These are phyloP conservation scores for Mrakia frigida DNA, from an alignment of 768 basidiomycete species.

Conservation along the genomic window DNA sequence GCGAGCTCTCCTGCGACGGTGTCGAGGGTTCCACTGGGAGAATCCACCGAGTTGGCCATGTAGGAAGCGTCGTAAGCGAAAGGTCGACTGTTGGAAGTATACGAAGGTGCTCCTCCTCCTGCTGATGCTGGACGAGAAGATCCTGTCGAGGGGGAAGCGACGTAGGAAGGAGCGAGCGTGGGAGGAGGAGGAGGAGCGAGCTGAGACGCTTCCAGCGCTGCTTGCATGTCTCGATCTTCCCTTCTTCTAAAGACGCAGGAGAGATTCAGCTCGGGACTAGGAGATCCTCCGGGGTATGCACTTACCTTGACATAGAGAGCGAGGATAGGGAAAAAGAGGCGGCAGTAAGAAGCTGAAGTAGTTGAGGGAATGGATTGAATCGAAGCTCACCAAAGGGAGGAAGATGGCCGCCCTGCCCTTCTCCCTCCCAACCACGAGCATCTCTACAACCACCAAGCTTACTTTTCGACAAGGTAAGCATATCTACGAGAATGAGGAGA, in stretches of 20 bases:
- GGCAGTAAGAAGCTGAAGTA: not conserved
- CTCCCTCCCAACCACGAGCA: not conserved
- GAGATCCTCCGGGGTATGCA: not conserved
- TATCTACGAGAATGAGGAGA: not conserved
- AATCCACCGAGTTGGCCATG: constrained; percentile 2
- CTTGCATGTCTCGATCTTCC: not conserved
- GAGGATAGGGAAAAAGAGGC: not conserved
- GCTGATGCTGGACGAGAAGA: not conserved
- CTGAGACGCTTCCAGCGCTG: not conserved
- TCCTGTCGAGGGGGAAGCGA: not conserved
- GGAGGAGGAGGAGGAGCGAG: not conserved
- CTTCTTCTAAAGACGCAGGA: not conserved
- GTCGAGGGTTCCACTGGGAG: not conserved
- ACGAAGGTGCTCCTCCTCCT: not conserved
- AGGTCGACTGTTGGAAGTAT: not conserved
- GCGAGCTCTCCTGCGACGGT: not conserved
- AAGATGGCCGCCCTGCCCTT: not conserved
- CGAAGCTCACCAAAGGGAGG: not conserved
- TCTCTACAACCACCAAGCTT: not conserved
- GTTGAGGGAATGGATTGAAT: not conserved
- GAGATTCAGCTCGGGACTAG: no score
- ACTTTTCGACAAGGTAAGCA: not conserved
- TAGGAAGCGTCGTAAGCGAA: not conserved
- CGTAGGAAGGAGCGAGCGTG: not conserved
- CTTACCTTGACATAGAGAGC: constrained; percentile 2